Evolutionary conservation across 2,329 filamentous ascomycete species (phyloP), one percentile per base, ranked within the genome.

Genomic region (Lecanicillium sp.): DNA sequence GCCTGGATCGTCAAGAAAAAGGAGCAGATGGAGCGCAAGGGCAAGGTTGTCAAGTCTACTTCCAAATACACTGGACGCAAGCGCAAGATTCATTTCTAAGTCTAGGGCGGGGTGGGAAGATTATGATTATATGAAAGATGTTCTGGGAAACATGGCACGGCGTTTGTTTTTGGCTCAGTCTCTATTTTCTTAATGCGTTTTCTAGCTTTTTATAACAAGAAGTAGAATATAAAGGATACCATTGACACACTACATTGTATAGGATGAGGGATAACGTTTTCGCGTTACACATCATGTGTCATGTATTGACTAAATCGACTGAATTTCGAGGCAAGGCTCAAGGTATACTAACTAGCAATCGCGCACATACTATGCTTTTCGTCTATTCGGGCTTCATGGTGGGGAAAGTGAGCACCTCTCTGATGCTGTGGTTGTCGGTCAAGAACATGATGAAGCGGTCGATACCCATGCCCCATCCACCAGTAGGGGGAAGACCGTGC

Each of bases 21-120:
- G 68, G 84, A 87, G 48, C 87, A 95, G 66, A 92, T 95, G 84
- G 85, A 94, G 62, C 74, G 79, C 45, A 95, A 96, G 64, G 92
- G 92, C 33, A 96, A 92, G 69, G 75, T 97, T 19, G 90, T 97
- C 50, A 97, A 97, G 70, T 68, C 80, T 2, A 87, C 75, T 40
- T 94, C 86, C 37, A 97, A 94, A 64, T 98, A 95, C 60, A 97
- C 90, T 1, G 92, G 90, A 20, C 73, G 92, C 52, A 95, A 88
- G 68, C 77, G 92, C 61, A 77, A 85, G 42, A 68, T 81, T 39
- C 79, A 79, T 22, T 95, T 94, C 59, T 95, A 60, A 48, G n/a
- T n/a, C n/a, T n/a, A 25, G 13, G 29, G 29, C 6, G 29, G n/a
- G 17, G 30, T 20, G 19, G 37, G 38, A 40, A 34, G 27, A 12